A percentile compares a stretch with the other conserved stretches of the same genome.
Conservation (phyloP, 1,284 basidiomycete genomes). For the Omphalotus olearius region DNA sequence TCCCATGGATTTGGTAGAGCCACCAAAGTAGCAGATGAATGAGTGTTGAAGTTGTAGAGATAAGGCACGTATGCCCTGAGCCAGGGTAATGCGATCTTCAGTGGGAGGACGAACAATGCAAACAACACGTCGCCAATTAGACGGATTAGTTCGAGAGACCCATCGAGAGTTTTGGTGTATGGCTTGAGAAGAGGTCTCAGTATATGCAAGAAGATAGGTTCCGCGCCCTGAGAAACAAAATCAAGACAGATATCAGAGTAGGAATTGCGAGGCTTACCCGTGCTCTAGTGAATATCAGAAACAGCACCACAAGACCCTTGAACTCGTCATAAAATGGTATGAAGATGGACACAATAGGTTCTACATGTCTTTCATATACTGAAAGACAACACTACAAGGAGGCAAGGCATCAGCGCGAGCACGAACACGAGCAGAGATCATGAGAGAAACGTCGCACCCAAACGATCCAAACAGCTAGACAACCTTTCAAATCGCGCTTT, state of each 20-base stretch:
- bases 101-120: constrained; percentile 67
- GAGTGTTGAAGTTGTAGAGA: too few species aligned
- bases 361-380: constrained; percentile 59
- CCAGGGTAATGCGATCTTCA: constrained; percentile 41
- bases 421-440: background rate
- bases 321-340: constrained; percentile 78
- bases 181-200: constrained; percentile 13
- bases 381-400: constrained; percentile 52
- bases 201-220: constrained; percentile 27
- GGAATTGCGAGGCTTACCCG: constrained; percentile 43
- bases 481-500: constrained; percentile 80
- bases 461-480: constrained; percentile 75
- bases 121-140: constrained; percentile 44
- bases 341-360: constrained; percentile 60
- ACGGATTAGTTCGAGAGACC: constrained; percentile 8
- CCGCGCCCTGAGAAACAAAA: constrained; percentile 54
- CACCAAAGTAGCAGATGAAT: too few species aligned
- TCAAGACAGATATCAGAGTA: constrained; percentile 6
- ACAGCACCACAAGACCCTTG: constrained; percentile 65
- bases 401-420: background rate
- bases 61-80: constrained; percentile 2
- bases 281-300: constrained; percentile 70
- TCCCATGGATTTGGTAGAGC: too few species aligned
- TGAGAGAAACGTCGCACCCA: constrained; percentile 53
- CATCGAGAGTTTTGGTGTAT: constrained; percentile 12